Conservation (phyloP, 176 grass and related monocot species). For the Stipa capillata region DNA sequence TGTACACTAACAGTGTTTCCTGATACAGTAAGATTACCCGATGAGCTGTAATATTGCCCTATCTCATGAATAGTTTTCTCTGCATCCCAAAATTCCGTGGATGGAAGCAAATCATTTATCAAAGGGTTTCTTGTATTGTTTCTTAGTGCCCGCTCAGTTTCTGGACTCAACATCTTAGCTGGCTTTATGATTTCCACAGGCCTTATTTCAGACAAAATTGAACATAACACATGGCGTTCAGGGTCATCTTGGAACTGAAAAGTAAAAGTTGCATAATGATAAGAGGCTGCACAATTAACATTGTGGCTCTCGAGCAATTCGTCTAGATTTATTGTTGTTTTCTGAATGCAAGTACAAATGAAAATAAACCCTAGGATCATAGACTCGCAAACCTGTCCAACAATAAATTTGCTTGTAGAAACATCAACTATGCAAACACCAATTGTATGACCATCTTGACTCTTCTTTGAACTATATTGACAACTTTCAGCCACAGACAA, state of each 20-base stretch:
- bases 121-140: conserved; percentile 79
- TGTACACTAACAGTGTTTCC: conserved; percentile 10
- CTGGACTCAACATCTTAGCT: conserved; percentile 52
- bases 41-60: conserved; percentile 56
- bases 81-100: conserved; percentile 74
- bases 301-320: neutral
- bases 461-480: conserved; percentile 31
- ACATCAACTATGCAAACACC: conserved; percentile 91
- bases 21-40: conserved; percentile 1
- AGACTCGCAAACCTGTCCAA: conserved; percentile 71
- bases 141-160: conserved; percentile 78
- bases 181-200: conserved; percentile 94
- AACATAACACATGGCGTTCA: conserved; percentile 74
- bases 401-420: conserved; percentile 93
- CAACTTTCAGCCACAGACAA: conserved; percentile 74
- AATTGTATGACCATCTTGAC: conserved; percentile 38
- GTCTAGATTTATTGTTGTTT: conserved; percentile 1
- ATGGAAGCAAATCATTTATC: conserved; percentile 70
- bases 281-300: conserved; percentile 17
- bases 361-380: conserved; percentile 1
- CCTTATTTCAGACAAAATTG: conserved; percentile 83
- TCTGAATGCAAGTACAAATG: conserved; percentile 1
- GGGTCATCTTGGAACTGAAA: conserved; percentile 80
- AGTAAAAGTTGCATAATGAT: conserved; percentile 8
- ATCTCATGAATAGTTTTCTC: conserved; percentile 62